A percentile compares a stretch with the other conserved stretches of the same genome.
Conservation (phyloP, 495 filamentous ascomycete genomes). For the Xylaria telfairii region DNA sequence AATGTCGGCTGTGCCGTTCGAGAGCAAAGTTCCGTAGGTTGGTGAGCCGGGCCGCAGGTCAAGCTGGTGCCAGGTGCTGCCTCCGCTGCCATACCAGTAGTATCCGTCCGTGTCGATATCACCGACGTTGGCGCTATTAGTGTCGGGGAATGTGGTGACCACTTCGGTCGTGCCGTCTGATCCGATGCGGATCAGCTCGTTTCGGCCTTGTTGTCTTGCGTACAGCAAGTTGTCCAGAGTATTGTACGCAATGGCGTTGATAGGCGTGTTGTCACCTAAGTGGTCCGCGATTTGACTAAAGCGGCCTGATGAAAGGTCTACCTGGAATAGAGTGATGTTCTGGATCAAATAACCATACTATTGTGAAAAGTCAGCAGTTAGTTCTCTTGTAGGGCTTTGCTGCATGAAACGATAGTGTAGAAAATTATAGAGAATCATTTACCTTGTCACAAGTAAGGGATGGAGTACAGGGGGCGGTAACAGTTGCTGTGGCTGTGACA, state of each 20-base stretch:
- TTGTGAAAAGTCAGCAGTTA: background rate
- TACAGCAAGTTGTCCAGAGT: slow-evolving; percentile 27
- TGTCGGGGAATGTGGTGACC: background rate
- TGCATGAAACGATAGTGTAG: background rate
- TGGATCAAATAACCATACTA: slow-evolving; percentile 30
- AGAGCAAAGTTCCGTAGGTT: slow-evolving; percentile 20
- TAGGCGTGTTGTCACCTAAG: slow-evolving; percentile 12
- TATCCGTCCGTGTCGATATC: slow-evolving; percentile 27
- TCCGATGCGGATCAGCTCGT: slow-evolving; percentile 25
- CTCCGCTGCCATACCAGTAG: slow-evolving; percentile 26
- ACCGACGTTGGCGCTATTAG: background rate
- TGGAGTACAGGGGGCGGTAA: slow-evolving; percentile 21
- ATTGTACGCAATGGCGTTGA: slow-evolving; percentile 30
- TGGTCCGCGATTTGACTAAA: background rate
- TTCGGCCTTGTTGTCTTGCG: background rate
- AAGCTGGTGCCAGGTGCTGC: slow-evolving; percentile 17
- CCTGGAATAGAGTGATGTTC: slow-evolving; percentile 17
- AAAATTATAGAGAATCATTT: background rate
- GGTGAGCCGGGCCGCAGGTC: slow-evolving; percentile 22
- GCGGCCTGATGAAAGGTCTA: slow-evolving; percentile 23
- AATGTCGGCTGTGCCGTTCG: slow-evolving; percentile 16
- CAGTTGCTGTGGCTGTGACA: slow-evolving; percentile 25
- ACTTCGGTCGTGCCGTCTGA: slow-evolving; percentile 16
- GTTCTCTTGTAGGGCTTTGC: background rate
- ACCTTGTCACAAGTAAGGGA: slow-evolving; percentile 27